These are phyloP conservation scores for Cystobasidium tubakii DNA, from an alignment of 768 basidiomycete species.

Conservation along the genomic window DNA sequence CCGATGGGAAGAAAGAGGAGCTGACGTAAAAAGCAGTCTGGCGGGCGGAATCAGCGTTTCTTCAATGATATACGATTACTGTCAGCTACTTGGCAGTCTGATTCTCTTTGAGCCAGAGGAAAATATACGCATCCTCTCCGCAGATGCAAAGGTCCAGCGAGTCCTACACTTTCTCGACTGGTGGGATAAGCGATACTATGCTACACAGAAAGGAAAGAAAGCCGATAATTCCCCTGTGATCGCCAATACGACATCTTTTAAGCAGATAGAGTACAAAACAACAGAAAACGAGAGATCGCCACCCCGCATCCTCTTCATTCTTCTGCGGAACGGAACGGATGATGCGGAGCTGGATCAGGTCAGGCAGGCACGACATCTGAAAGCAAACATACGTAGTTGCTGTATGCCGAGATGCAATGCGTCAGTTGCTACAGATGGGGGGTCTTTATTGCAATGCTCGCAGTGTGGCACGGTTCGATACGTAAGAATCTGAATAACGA, in stretches of 20 bases:
- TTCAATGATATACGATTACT: conserved; percentile 34
- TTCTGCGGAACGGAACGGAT: background rate
- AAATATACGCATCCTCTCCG: background rate
- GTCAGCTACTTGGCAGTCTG: conserved; percentile 23
- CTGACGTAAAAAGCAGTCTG: background rate
- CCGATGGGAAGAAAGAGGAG: conserved; percentile 7
- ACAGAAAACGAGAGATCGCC: background rate
- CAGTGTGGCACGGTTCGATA: conserved; percentile 30
- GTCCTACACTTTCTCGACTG: conserved; percentile 4
- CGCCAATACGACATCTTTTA: background rate
- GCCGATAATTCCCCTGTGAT: background rate
- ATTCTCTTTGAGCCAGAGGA: conserved; percentile 27
- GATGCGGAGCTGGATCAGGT: conserved; percentile 14
- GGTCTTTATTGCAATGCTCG: conserved; percentile 32
- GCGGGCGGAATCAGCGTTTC: conserved; percentile 13
- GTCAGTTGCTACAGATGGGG: conserved; percentile 1
- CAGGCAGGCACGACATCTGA: background rate
- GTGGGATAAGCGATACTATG: conserved; percentile 19
- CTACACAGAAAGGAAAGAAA: conserved; percentile 7
- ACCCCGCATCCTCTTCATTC: background rate
- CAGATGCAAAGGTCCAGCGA: background rate
- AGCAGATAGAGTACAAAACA: background rate
- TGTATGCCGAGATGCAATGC: background rate
- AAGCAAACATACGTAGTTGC: conserved; percentile 10
- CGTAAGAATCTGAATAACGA: too few species aligned